These are phyloP conservation scores for Xylariaceae sp. DNA, from an alignment of 2,329 filamentous ascomycete species.

Conservation along the genomic window DNA sequence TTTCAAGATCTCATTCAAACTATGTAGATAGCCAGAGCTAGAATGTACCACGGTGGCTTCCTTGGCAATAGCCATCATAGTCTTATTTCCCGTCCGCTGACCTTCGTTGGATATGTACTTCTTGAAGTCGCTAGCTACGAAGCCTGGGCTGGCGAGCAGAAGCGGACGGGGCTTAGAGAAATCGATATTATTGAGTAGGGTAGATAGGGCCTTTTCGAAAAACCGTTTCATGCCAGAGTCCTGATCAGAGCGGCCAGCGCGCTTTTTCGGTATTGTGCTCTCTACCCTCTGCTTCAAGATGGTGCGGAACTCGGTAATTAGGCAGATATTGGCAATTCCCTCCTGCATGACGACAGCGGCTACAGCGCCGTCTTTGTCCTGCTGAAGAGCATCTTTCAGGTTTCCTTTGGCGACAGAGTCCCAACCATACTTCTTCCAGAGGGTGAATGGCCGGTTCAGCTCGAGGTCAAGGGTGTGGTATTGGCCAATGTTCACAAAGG, in stretches of 20 bases:
- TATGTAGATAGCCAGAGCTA: constrained; percentile 80
- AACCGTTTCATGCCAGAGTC: constrained; percentile 71
- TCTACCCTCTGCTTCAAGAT: constrained; percentile 69
- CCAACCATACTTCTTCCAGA: constrained; percentile 85
- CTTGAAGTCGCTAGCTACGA: constrained; percentile 76
- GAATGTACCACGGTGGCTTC: constrained; percentile 74
- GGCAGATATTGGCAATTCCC: constrained; percentile 74
- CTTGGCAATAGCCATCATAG: constrained; percentile 57
- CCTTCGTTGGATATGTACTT: constrained; percentile 64
- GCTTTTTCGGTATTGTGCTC: constrained; percentile 62
- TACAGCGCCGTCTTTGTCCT: constrained; percentile 74
- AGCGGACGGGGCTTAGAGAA: constrained; percentile 66
- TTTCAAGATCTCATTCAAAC: constrained; percentile 80
- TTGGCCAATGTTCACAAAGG: constrained; percentile 48
- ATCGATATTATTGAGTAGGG: constrained; percentile 74
- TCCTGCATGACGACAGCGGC: constrained; percentile 95
- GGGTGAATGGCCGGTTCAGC: constrained; percentile 77
- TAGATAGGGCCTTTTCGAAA: constrained; percentile 71
- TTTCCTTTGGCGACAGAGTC: constrained; percentile 81
- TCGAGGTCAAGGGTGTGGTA: constrained; percentile 73
- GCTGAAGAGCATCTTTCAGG: constrained; percentile 72
- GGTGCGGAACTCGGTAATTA: constrained; percentile 77
- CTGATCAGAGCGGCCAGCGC: constrained; percentile 59
- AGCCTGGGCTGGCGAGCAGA: constrained; percentile 84
- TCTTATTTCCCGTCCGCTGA: constrained; percentile 59